Evolutionary conservation across 768 basidiomycete species (phyloP), one percentile per base, ranked within the genome.

Genomic region (Lactarius pseudohatsudake): DNA sequence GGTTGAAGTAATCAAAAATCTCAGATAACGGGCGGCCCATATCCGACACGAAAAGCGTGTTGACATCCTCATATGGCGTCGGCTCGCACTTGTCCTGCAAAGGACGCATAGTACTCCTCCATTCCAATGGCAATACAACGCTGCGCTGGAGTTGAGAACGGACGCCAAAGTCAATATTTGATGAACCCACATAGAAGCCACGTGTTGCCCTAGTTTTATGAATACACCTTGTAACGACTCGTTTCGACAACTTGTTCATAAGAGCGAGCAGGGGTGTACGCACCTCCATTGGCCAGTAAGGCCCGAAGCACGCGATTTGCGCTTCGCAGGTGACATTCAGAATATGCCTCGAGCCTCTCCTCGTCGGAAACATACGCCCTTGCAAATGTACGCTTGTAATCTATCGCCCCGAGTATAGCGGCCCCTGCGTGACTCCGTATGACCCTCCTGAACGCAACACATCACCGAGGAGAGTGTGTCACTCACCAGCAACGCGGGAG

Each of bases 81-180:
- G 95, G 91, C 64, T 91, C 90, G 76, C 97, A 99, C 73, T 90
- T 90, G 78, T 98, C 97, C 75, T 98, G 96, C 65, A 93, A 77
- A 7, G 83, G 84, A 54, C 80, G 77, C 83, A 85, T 83, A 0
- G 81, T 81, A 15, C 71, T 74, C 1, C 84, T 85, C 88, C 88
- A 90, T 72, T 90, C 87, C 30, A 78, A 75, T 2, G 89, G 87
- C 3, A 91, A 75, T 20, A 91, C 79, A 41, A 78, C 73, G 50
- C 83, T 85, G 70, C 69, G 50, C 64, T 57, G 26, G 70, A 66
- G 70, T 65, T 65, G 50, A 61, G 64, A 70, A 67, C 76, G 74
- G 2, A 79, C 75, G 53, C 28, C 22, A 18, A 61, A 55, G 41
- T 45, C 6, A 10, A 47, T 16, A 38, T 34, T 40, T 56, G 59